Evolutionary conservation across 768 basidiomycete species (phyloP), one percentile per base, ranked within the genome.

Genomic region (Boletus rubroflammeus): DNA sequence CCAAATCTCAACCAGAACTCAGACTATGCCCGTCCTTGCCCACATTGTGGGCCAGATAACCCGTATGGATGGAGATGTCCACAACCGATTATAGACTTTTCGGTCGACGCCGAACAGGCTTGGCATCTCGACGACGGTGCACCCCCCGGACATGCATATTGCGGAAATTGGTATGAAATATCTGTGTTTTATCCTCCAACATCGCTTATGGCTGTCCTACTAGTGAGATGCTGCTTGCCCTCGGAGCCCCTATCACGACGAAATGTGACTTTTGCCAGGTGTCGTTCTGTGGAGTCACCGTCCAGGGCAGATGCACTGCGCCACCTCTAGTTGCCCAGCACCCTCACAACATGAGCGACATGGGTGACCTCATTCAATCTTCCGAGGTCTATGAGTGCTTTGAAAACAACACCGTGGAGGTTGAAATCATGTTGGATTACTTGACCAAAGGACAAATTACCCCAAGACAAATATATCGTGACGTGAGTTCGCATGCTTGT

Each of bases 371-470:
- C 46, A 85, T 93, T 38, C 82, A 88, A 67, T 88, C 85, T 26
- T 68, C 82, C 1, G 85, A 88, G 54, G 67, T 80, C n/a, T 93
- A 92, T 57, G 91, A 91, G 29, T 86, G 81, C 60, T 93, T 93
- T 66, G 80, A 85, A 58, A 78, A 78, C 57, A 93, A 93, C 63
- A 80, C 78, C 0, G 79, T 89, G 23, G 91, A 93, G 67, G 89
- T 90, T 28, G 91, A 93, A 32, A 81, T 89, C 54, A 81, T 93
- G 81, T 72, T 93, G 40, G 91, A 93, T 66, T 91, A 92, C 68
- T 70, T 93, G 41, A 79, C 81, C 14, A 76, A 76, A 15, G 80
- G 85, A 55, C 68, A 78, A 52, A 68, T 90, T 32, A 81, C 79
- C 9, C 88, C 90, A 11, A 77, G 78, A 48, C 80, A 85, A 61